These are phyloP conservation scores for Cladophialophora yegresii DNA, from an alignment of 2,329 filamentous ascomycete species.

Conservation along the genomic window DNA sequence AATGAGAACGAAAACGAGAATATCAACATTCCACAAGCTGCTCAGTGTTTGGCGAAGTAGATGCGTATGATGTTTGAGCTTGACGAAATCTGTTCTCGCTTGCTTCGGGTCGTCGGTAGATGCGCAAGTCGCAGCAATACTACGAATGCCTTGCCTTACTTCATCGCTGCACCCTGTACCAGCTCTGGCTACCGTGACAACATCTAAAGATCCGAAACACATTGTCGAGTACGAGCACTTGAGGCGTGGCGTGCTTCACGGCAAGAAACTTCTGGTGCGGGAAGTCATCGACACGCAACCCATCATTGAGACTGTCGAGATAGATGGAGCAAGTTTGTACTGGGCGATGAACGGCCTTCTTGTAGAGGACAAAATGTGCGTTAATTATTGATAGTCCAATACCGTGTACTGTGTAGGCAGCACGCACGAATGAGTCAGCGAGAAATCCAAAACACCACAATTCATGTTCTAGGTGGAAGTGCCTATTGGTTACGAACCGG, in stretches of 20 bases:
- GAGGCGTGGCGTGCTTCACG: neutral
- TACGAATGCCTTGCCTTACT: neutral
- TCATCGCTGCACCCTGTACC: neutral
- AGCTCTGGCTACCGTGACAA: neutral
- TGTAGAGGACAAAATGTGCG: neutral
- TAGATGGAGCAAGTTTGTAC: neutral
- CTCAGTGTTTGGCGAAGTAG: neutral
- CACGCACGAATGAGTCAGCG: neutral
- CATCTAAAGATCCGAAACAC: neutral
- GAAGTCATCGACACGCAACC: neutral
- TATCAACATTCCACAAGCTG: neutral
- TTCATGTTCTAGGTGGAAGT: neutral
- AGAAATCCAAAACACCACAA: neutral
- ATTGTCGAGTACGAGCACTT: neutral
- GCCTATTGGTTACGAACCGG: neutral
- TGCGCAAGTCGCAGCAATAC: neutral
- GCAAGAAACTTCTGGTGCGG: neutral
- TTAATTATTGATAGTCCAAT: too few relatives aligned
- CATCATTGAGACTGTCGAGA: neutral
- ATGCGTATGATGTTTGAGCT: neutral
- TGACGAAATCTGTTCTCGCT: neutral
- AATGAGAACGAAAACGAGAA: neutral
- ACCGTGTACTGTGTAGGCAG: neutral
- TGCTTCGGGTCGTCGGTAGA: neutral
- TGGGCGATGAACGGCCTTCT: neutral